Base-by-base conservation (phyloP, 2,329 filamentous ascomycete genomes). In the Coniochaeta ligniaria region DNA sequence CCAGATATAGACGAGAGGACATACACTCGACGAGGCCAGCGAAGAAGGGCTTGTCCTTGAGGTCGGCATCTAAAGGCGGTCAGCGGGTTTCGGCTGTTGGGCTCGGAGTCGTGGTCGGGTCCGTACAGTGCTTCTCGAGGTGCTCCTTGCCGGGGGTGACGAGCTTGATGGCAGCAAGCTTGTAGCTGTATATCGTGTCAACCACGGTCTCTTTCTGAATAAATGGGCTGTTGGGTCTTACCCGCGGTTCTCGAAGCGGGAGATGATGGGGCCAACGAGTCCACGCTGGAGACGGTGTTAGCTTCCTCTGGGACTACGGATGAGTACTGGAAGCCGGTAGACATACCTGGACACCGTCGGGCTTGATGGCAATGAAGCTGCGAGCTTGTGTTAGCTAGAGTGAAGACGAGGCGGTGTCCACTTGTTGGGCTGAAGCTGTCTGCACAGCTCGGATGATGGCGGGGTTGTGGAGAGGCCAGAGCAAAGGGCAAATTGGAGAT, bases 361-460 rank as follows among this genome's bases (percentile, higher is more conserved):
- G 95, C 92, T 99, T 99, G 87, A 99, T 92, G 77, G 95, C 95
- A 86, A 98, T 98, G 91, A 98, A 98, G 84, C 94, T 98, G 74
- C 63, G 58, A 52, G n/a, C 11, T 50, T 36, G 26, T 26, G 28
- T 50, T 31, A 38, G 52, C 52, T 55, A 7, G n/a, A 20, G 24
- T 58, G 26, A 4, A 55, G 26, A 47, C 20, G 7, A 26, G 43
- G 22, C 43, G 43, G 22, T 24, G 43, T 24, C 43, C 17, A 20
- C 7, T n/a, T 7, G 17, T 35, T 56, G 26, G 26, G 26, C 43
- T 22, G 43, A 47, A 47, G 43, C 43, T 47, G 2, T 20, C 14
- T 33, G 11, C 22, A n/a, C 22, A 56, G 43, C 24, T 58, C 45
- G 36, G 28, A 20, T 58, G 45, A 65, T 60, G 60, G 63, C 63